Percentiles rank a stretch among this genome's conserved stretches.
Conservation (phyloP, 1,284 basidiomycete species). For the Ganoderma sinense region DNA sequence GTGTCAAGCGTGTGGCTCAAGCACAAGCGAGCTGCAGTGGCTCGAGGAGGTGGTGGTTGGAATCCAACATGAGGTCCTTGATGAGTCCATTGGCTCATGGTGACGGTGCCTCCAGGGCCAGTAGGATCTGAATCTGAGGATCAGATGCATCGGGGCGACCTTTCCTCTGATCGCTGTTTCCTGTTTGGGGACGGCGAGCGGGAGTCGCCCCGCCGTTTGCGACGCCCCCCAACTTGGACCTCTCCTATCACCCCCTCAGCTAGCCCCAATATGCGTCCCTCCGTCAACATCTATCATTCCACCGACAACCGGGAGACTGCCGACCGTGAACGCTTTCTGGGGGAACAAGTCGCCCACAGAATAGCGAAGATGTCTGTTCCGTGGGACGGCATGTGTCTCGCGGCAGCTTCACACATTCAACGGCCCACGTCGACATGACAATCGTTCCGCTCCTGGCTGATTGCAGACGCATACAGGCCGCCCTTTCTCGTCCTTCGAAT, state of each 20-base stretch:
- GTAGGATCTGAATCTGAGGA: conserved; percentile 7
- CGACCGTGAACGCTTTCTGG: not conserved
- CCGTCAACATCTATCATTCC: not conserved
- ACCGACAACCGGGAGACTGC: too few species aligned
- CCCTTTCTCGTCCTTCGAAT: conserved; percentile 12
- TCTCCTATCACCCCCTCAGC: not conserved
- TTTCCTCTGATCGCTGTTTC: not conserved
- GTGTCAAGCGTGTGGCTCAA: not conserved
- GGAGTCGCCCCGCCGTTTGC: not conserved
- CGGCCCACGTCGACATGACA: conserved; percentile 31
- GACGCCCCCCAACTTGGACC: not conserved
- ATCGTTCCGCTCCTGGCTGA: conserved; percentile 26
- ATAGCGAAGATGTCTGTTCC: not conserved
- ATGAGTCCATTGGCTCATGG: not conserved
- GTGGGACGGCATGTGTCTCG: conserved; percentile 17
- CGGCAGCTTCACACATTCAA: conserved; percentile 18
- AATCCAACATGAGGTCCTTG: not conserved
- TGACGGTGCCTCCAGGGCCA: not conserved
- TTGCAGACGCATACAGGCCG: conserved; percentile 8
- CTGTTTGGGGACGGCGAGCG: not conserved
- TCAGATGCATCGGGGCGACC: conserved; percentile 2
- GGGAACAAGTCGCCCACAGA: not conserved
- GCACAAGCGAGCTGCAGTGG: not conserved
- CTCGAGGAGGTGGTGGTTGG: not conserved
- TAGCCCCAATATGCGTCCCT: not conserved